Conservation (phyloP, 352 stramenopile species). For the Phytophthora fragariae region DNA sequence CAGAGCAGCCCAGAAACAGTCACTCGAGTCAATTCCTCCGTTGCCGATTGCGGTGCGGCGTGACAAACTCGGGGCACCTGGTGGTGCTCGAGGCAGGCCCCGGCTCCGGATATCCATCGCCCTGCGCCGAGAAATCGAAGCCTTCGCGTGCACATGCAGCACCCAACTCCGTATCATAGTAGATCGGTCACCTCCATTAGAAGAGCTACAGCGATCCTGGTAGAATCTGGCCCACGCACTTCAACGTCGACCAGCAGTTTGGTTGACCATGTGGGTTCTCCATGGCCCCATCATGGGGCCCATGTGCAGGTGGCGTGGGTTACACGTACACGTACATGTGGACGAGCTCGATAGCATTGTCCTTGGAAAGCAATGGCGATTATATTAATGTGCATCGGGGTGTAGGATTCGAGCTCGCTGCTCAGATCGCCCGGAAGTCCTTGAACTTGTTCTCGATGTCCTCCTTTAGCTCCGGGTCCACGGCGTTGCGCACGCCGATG, state of each 20-base stretch:
- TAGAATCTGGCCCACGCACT: constrained; percentile 2
- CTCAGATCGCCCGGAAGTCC: constrained; percentile 71
- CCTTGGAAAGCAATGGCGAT: background rate
- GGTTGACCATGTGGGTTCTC: constrained; percentile 16
- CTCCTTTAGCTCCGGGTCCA: constrained; percentile 90
- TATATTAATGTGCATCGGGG: background rate
- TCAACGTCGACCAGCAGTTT: constrained; percentile 6
- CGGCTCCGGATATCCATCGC: background rate
- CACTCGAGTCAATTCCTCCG: background rate
- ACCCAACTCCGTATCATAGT: too few species aligned
- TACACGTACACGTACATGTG: background rate
- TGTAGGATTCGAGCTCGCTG: background rate
- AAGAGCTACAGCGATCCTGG: too few species aligned
- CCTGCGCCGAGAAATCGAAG: too few species aligned
- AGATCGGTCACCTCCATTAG: too few species aligned
- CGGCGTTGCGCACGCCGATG: constrained; percentile 87
- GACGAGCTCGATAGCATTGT: background rate
- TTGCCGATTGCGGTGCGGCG: background rate
- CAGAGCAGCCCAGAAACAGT: background rate
- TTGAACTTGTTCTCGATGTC: constrained; percentile 94
- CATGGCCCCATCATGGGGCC: too few species aligned
- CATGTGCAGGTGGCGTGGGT: constrained; percentile 3
- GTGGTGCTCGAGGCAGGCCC: too few species aligned
- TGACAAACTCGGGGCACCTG: background rate
- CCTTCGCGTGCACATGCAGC: too few species aligned